A percentile compares a stretch with the other conserved stretches of the same genome.
Conservation (phyloP, 306 rosid species). For the Carpinus fangiana region DNA sequence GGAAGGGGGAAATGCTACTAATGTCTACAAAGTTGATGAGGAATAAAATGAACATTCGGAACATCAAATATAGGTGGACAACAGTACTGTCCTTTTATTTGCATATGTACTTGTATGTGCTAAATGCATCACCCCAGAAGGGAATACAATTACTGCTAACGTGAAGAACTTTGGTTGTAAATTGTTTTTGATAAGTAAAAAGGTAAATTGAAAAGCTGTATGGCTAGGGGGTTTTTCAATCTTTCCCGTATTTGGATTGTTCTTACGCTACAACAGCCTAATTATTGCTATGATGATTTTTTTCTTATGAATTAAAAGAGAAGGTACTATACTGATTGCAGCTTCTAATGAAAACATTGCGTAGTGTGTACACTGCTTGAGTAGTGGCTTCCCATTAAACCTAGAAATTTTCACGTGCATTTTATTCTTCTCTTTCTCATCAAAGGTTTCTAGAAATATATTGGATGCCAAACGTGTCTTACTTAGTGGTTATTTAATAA, state of each 20-base stretch:
- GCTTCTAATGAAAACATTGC: not conserved
- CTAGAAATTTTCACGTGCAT: not conserved
- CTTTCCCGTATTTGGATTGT: not conserved
- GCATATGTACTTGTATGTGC: not conserved
- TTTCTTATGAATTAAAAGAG: not conserved
- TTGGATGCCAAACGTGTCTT: not conserved
- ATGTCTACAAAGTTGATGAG: not conserved
- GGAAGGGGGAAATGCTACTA: not conserved
- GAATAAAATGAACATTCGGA: not conserved
- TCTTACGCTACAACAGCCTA: not conserved
- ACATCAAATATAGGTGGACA: not conserved
- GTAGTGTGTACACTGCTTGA: not conserved
- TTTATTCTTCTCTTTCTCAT: not conserved
- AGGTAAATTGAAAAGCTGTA: not conserved
- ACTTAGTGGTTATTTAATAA: not conserved
- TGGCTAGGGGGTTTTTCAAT: not conserved
- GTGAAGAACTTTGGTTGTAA: not conserved
- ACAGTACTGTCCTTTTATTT: not conserved
- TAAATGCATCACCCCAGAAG: not conserved
- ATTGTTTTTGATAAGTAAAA: too few relatives aligned
- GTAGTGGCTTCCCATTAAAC: not conserved
- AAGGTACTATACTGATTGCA: not conserved
- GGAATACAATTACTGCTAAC: not conserved
- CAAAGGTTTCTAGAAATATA: not conserved
- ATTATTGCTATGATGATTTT: not conserved